Percentiles rank a stretch among this genome's conserved stretches.
Conservation (phyloP, 352 stramenopile genomes). For the Phytophthora multivora region DNA sequence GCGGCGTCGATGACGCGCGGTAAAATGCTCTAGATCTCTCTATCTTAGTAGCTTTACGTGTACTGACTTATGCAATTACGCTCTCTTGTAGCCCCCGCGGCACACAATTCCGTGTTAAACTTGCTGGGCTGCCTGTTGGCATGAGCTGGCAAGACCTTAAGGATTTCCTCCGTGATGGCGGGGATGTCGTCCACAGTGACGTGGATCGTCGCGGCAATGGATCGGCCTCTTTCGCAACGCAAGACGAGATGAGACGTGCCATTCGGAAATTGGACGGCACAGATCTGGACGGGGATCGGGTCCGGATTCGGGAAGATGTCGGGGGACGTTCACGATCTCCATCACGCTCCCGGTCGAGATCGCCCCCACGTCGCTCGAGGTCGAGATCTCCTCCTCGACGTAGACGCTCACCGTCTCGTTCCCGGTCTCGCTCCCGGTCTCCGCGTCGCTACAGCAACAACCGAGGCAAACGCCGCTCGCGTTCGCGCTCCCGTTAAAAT, state of each 20-base stretch:
- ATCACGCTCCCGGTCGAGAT: slow-evolving; percentile 30
- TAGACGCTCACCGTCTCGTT: slow-evolving; percentile 41
- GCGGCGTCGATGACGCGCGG: slow-evolving; percentile 26
- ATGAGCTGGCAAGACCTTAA: slow-evolving; percentile 75
- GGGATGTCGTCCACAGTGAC: slow-evolving; percentile 69
- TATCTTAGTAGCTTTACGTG: neutral
- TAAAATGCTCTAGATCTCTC: neutral
- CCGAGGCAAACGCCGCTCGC: slow-evolving; percentile 26
- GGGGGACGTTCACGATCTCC: slow-evolving; percentile 9
- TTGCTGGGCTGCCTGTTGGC: slow-evolving; percentile 46
- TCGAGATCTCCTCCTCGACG: slow-evolving; percentile 36
- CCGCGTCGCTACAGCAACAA: slow-evolving; percentile 26
- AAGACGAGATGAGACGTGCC: slow-evolving; percentile 58
- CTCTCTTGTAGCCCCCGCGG: slow-evolving; percentile 34
- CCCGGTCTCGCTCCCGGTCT: slow-evolving; percentile 32
- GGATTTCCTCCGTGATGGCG: slow-evolving; percentile 59
- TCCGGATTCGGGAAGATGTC: slow-evolving; percentile 46
- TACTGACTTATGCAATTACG: neutral
- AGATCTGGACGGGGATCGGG: slow-evolving; percentile 51
- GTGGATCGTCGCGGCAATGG: slow-evolving; percentile 71
- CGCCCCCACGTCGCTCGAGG: slow-evolving; percentile 14
- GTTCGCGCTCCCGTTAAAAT: slow-evolving; percentile 21
- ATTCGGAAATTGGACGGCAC: slow-evolving; percentile 56
- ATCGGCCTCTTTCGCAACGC: slow-evolving; percentile 66
- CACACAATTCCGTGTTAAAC: slow-evolving; percentile 58